These are phyloP conservation scores for Scedosporium aurantiacum DNA, from an alignment of 2,329 filamentous ascomycete genomes.

Conservation along the genomic window DNA sequence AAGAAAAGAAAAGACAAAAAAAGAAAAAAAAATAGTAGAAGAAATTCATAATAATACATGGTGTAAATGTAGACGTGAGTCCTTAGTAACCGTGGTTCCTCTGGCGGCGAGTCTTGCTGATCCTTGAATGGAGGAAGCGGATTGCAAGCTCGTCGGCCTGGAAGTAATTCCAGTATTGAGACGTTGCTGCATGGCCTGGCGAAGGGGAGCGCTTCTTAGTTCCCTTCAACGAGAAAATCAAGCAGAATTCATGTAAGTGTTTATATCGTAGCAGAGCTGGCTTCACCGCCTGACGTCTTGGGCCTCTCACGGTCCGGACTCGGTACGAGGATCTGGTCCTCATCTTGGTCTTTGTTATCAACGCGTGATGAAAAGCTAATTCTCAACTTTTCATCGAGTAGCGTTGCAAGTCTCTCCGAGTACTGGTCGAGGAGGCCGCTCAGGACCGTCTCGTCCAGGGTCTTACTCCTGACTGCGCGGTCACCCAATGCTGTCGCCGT, in stretches of 20 bases:
- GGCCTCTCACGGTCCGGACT: conserved; percentile 12
- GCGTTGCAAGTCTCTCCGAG: conserved; percentile 57
- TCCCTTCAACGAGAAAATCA: neutral
- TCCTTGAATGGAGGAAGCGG: too few species aligned
- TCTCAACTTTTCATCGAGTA: conserved; percentile 62
- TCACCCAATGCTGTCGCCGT: conserved; percentile 51
- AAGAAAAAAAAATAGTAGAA: too few species aligned
- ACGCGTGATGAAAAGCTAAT: conserved; percentile 25
- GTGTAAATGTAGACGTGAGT: too few species aligned
- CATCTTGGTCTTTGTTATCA: conserved; percentile 1
- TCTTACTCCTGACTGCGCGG: conserved; percentile 40
- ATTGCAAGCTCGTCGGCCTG: too few species aligned
- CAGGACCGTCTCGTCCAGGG: conserved; percentile 46
- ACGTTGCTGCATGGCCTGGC: too few species aligned
- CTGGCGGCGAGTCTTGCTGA: too few species aligned
- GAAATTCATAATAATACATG: too few species aligned
- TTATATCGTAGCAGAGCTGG: conserved; percentile 15
- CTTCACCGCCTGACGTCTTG: conserved; percentile 22
- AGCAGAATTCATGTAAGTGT: conserved; percentile 1
- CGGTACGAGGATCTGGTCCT: neutral
- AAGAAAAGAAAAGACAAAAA: too few species aligned
- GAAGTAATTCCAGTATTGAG: too few species aligned
- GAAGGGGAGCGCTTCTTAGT: too few species aligned
- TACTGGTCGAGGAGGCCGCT: conserved; percentile 63
- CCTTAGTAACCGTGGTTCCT: too few species aligned